Evolutionary conservation across 1,284 basidiomycete species (phyloP).

Genomic region (Pholiota adiposa): DNA sequence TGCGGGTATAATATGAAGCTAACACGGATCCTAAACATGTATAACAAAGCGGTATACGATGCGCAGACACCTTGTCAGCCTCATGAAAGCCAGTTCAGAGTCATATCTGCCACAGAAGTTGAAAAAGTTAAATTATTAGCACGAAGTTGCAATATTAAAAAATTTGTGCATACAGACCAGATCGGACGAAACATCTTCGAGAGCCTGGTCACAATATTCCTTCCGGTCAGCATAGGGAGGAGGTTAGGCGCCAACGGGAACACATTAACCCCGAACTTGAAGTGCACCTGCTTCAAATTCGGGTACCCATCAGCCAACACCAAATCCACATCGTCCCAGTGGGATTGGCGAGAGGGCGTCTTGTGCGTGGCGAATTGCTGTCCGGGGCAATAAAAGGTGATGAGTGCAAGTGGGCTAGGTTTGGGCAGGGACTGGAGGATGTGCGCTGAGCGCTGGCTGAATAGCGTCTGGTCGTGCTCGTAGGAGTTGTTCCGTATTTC

Average conservation of each 20-base stretch:
- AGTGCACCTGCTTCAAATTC: conserved; percentile 1
- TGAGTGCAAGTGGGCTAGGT: not conserved
- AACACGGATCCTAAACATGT: not conserved
- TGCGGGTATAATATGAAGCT: not conserved
- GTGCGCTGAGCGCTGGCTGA: not conserved
- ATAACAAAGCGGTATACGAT: not conserved
- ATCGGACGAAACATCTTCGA: conserved; percentile 3
- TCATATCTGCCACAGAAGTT: no score
- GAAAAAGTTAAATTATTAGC: not conserved
- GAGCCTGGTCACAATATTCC: conserved; percentile 3
- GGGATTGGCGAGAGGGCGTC: not conserved
- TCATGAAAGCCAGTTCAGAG: no score
- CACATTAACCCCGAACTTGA: conserved; percentile 7
- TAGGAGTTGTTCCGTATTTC: conserved; percentile 6
- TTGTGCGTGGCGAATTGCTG: not conserved
- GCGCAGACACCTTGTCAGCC: not conserved
- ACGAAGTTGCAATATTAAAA: not conserved
- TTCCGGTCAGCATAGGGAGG: not conserved
- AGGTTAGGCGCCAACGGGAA: conserved; percentile 2
- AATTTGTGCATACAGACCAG: not conserved
- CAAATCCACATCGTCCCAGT: conserved; percentile 2
- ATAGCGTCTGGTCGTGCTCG: conserved; percentile 4
- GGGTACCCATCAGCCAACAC: not conserved
- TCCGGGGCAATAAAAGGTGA: conserved; percentile 6
- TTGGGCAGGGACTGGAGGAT: not conserved